Percentiles rank a stretch among this genome's conserved stretches.
These are phyloP conservation scores for Alternaria burnsii DNA, from an alignment of 2,329 filamentous ascomycete species.

Conservation along the genomic window DNA sequence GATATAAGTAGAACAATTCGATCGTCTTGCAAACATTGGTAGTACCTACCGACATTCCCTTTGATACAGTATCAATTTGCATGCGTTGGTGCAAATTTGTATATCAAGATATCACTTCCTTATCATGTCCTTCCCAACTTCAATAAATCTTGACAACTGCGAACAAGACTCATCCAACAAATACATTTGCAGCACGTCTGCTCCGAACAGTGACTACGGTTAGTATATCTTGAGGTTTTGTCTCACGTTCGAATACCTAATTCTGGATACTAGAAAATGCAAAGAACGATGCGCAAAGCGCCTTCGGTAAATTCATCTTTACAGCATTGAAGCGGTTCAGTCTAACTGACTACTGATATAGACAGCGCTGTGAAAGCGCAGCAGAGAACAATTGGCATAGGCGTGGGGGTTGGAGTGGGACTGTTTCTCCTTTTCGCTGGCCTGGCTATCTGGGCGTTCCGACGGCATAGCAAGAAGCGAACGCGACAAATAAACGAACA, in stretches of 20 bases:
- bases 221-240: neutral
- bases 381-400: slow-evolving; percentile 4
- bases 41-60: neutral
- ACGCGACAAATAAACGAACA: slow-evolving; percentile 9
- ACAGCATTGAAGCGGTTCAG: neutral
- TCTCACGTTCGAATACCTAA: neutral
- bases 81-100: neutral
- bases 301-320: neutral
- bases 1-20: slow-evolving; percentile 2
- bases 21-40: neutral
- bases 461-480: slow-evolving; percentile 10
- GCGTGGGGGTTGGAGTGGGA: slow-evolving; percentile 4
- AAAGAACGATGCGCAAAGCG: neutral
- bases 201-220: neutral
- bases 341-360: neutral
- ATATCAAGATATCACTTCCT: neutral
- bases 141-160: neutral
- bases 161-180: neutral
- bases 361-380: slow-evolving; percentile 2
- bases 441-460: slow-evolving; percentile 2
- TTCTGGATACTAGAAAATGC: neutral
- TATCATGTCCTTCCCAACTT: slow-evolving; percentile 4
- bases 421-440: slow-evolving; percentile 6
- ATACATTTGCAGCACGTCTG: neutral
- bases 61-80: neutral